These are phyloP conservation scores for Leccinum broughii DNA, from an alignment of 768 basidiomycete genomes.

Conservation along the genomic window DNA sequence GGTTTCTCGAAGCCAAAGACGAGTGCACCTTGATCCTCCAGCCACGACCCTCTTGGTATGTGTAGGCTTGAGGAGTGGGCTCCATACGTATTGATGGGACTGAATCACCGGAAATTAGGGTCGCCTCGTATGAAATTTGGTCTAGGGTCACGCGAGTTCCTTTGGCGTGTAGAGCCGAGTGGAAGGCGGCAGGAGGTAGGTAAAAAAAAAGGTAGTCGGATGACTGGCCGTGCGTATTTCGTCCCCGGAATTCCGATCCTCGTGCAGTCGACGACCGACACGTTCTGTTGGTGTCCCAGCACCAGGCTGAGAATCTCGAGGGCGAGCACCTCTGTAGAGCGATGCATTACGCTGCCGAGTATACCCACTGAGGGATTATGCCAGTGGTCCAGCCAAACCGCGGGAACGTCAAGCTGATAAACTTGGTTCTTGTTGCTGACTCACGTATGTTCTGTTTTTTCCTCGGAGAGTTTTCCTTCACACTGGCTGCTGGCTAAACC, in stretches of 20 bases:
- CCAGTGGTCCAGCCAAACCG: constrained; percentile 15
- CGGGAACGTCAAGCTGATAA: constrained; percentile 21
- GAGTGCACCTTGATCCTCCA: constrained; percentile 23
- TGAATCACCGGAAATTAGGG: constrained; percentile 25
- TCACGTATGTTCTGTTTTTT: constrained; percentile 8
- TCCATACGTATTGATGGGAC: constrained; percentile 7
- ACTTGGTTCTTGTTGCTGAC: background rate
- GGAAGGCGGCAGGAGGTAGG: constrained; percentile 4
- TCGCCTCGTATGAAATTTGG: constrained; percentile 21
- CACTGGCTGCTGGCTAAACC: constrained; percentile 1
- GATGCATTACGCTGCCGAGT: constrained; percentile 9
- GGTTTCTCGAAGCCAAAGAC: constrained; percentile 20
- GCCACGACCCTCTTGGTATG: constrained; percentile 22
- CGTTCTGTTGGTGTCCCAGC: background rate
- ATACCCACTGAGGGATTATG: constrained; percentile 8
- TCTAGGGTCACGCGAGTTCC: constrained; percentile 21
- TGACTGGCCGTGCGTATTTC: constrained; percentile 15
- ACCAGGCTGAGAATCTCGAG: constrained; percentile 11
- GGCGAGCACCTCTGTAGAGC: constrained; percentile 6
- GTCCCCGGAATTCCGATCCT: background rate
- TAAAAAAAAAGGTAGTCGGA: constrained; percentile 2
- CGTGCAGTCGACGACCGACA: constrained; percentile 3
- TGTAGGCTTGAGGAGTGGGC: constrained; percentile 12
- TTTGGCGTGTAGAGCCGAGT: constrained; percentile 9
- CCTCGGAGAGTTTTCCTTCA: background rate